phyloP scores from a whole-genome alignment of 148 eudicot genomes.

The Camellia lanceoleosa region DNA sequence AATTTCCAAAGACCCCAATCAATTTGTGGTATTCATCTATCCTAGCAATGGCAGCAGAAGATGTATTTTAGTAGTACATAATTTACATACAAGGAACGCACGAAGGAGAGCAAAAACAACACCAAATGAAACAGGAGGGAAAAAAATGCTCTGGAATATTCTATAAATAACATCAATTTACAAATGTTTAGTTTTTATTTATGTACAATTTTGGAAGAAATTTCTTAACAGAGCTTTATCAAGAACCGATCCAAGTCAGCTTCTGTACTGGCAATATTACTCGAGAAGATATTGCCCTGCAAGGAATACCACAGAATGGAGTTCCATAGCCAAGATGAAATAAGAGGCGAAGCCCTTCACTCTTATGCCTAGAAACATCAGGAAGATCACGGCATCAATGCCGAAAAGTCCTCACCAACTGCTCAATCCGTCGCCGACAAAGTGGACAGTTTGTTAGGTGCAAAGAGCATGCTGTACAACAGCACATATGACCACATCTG shows the following conservation, averaged over 20 bases:
- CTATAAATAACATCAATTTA: not conserved
- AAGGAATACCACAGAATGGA: not conserved
- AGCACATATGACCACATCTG: slow-evolving; percentile 99
- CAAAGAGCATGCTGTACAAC: slow-evolving; percentile 74
- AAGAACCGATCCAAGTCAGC: not conserved
- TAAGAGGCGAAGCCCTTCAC: too few relatives aligned
- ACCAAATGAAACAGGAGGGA: not conserved
- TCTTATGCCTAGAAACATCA: not conserved
- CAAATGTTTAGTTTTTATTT: not conserved
- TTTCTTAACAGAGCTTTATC: not conserved
- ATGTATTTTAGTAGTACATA: too few relatives aligned
- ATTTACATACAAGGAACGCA: not conserved
- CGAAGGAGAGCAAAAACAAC: not conserved
- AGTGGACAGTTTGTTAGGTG: slow-evolving; percentile 84
- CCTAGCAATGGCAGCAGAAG: not conserved
- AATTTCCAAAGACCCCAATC: not conserved
- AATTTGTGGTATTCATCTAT: not conserved
- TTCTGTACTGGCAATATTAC: not conserved
- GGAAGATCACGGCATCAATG: slow-evolving; percentile 38
- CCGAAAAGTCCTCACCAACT: slow-evolving; percentile 77
- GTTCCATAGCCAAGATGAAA: too few relatives aligned
- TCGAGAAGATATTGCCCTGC: not conserved
- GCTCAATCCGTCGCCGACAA: slow-evolving; percentile 82
- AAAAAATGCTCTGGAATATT: not conserved
- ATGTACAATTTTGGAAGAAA: slow-evolving; percentile 7